Evolutionary conservation across 176 grass and related monocot species (phyloP).

Genomic region (Leersia perrieri): DNA sequence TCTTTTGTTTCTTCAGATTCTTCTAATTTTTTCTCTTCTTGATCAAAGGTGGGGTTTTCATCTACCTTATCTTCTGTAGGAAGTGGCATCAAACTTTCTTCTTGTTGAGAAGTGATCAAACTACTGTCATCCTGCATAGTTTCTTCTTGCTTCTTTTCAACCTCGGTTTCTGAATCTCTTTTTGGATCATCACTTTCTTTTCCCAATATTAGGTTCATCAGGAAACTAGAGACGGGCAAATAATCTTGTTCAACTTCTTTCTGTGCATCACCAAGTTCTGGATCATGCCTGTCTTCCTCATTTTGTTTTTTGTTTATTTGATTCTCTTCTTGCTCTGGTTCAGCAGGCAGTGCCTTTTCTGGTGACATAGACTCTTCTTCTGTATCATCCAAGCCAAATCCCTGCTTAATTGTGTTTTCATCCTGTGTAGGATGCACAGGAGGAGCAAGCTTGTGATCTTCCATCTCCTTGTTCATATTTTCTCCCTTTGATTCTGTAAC

Average conservation of each 20-base stretch:
- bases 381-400: constrained; percentile 22
- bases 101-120: constrained; percentile 31
- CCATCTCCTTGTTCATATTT: constrained; percentile 31
- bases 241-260: constrained; percentile 46
- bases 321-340: constrained; percentile 33
- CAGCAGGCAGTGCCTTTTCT: constrained; percentile 38
- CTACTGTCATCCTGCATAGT: constrained; percentile 1
- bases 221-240: constrained; percentile 57
- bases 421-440: constrained; percentile 29
- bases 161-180: constrained; percentile 19
- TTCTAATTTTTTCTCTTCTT: constrained; percentile 37
- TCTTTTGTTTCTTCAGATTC: constrained; percentile 38
- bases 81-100: constrained; percentile 24
- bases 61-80: constrained; percentile 28
- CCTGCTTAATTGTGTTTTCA: constrained; percentile 34
- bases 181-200: constrained; percentile 36
- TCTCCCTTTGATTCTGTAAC: constrained; percentile 43
- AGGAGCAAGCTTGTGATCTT: constrained; percentile 38
- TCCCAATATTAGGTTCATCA: constrained; percentile 60
- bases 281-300: constrained; percentile 15
- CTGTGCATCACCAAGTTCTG: constrained; percentile 23
- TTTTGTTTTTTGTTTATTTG: constrained; percentile 31
- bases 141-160: constrained; percentile 49
- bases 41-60: constrained; percentile 10
- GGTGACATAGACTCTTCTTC: constrained; percentile 14